Conservation (phyloP, 2,329 filamentous ascomycete genomes). For the Daldinia sp. region DNA sequence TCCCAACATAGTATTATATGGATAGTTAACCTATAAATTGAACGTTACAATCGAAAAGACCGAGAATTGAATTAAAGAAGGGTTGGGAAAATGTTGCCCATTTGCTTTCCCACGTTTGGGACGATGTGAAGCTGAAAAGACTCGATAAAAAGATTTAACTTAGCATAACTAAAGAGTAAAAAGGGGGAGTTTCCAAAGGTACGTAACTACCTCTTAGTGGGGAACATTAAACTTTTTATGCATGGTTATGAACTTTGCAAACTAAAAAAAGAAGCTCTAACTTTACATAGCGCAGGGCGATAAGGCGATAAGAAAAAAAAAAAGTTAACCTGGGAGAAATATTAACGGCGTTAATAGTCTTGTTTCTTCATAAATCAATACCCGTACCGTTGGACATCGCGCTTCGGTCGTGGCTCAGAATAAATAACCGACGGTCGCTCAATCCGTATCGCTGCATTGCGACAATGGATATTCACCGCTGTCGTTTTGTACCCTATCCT, state of each 20-base stretch:
- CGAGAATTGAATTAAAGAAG: too few relatives aligned
- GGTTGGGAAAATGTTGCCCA: too few relatives aligned
- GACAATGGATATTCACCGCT: constrained; percentile 93
- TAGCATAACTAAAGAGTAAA: not conserved
- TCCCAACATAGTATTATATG: too few relatives aligned
- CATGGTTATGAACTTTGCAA: not conserved
- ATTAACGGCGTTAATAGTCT: too few relatives aligned
- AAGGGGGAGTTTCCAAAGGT: not conserved
- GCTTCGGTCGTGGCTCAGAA: not conserved
- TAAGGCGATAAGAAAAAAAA: constrained; percentile 4
- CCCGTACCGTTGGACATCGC: too few relatives aligned
- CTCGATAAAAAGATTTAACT: too few relatives aligned
- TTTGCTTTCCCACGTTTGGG: too few relatives aligned
- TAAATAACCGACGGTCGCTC: not conserved
- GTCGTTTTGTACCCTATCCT: constrained; percentile 92
- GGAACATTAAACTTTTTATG: not conserved
- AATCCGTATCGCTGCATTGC: constrained; percentile 5
- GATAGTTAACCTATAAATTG: too few relatives aligned
- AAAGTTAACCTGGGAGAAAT: not conserved
- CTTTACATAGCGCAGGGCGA: not conserved
- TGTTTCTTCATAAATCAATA: too few relatives aligned
- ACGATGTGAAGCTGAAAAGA: too few relatives aligned
- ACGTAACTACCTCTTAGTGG: not conserved
- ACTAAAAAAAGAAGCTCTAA: not conserved
- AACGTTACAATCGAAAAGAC: too few relatives aligned